Evolutionary conservation across 768 basidiomycete species (phyloP).

Genomic region (Russula lepida): DNA sequence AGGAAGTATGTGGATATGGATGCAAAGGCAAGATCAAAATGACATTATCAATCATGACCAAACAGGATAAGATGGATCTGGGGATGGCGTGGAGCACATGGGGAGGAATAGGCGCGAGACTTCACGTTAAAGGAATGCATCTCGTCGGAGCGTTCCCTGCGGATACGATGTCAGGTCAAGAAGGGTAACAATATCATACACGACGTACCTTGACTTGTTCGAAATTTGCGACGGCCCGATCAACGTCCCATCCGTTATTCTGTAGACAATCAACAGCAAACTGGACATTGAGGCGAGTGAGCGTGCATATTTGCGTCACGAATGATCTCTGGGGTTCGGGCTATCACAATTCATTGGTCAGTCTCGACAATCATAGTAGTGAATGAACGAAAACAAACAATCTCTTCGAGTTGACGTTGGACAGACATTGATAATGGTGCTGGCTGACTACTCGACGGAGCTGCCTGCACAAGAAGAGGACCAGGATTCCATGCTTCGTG

Average conservation of each 20-base stretch:
- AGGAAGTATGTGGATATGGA: slow-evolving; percentile 1
- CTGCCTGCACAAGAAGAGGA: slow-evolving; percentile 63
- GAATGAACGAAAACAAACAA: slow-evolving; percentile 41
- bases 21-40: slow-evolving; percentile 1
- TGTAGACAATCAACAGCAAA: slow-evolving; percentile 81
- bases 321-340: slow-evolving; percentile 62
- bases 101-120: background rate
- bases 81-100: background rate
- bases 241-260: slow-evolving; percentile 79
- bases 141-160: slow-evolving; percentile 24
- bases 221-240: slow-evolving; percentile 75
- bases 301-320: slow-evolving; percentile 59
- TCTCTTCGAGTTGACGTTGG: slow-evolving; percentile 42
- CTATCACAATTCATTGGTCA: slow-evolving; percentile 31
- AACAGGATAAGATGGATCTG: background rate
- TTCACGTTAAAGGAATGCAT: slow-evolving; percentile 23
- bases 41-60: slow-evolving; percentile 2
- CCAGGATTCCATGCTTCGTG: slow-evolving; percentile 73
- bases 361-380: slow-evolving; percentile 3
- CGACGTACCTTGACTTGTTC: slow-evolving; percentile 75
- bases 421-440: slow-evolving; percentile 30
- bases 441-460: slow-evolving; percentile 24
- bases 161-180: slow-evolving; percentile 1
- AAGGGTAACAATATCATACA: slow-evolving; percentile 45
- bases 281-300: slow-evolving; percentile 70